A percentile compares a stretch with the other conserved stretches of the same genome.
phyloP scores from a whole-genome alignment of 306 rosid genomes.

The Medicago arabica region DNA sequence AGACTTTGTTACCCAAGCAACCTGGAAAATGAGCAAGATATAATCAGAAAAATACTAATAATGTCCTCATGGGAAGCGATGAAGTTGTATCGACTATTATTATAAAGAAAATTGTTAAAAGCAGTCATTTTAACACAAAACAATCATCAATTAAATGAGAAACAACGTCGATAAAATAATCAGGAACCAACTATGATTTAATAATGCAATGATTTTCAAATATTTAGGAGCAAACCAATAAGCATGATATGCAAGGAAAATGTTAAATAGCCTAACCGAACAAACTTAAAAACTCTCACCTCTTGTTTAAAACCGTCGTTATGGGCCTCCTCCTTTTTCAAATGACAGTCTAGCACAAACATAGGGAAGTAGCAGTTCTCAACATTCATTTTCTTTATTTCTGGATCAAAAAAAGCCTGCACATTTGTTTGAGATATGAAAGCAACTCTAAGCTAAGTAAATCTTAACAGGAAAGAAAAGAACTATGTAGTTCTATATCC shows the following conservation, averaged over 20 bases:
- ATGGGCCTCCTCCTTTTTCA: slow-evolving; percentile 90
- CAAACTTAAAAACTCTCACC: slow-evolving; percentile 55
- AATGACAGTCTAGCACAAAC: slow-evolving; percentile 63
- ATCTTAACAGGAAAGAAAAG: slow-evolving; percentile 4
- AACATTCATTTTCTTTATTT: slow-evolving; percentile 86
- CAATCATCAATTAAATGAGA: background rate
- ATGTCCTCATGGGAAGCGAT: slow-evolving; percentile 24
- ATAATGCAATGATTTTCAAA: background rate
- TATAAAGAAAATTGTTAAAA: background rate
- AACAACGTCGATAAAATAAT: background rate
- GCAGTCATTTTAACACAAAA: background rate
- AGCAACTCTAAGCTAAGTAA: slow-evolving; percentile 17
- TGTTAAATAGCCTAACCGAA: background rate
- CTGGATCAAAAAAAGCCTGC: slow-evolving; percentile 87
- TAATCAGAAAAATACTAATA: background rate
- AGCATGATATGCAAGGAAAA: background rate
- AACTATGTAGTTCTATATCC: background rate
- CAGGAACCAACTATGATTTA: background rate
- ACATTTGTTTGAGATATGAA: slow-evolving; percentile 27
- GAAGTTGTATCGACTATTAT: background rate
- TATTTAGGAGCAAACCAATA: background rate
- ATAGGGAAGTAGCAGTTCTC: slow-evolving; percentile 89
- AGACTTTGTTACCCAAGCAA: slow-evolving; percentile 93
- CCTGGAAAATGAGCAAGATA: slow-evolving; percentile 54
- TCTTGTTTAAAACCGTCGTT: slow-evolving; percentile 87